Percentiles rank a stretch among this genome's conserved stretches.
Conservation (phyloP, 2,329 filamentous ascomycete genomes). For the Claviceps capensis region DNA sequence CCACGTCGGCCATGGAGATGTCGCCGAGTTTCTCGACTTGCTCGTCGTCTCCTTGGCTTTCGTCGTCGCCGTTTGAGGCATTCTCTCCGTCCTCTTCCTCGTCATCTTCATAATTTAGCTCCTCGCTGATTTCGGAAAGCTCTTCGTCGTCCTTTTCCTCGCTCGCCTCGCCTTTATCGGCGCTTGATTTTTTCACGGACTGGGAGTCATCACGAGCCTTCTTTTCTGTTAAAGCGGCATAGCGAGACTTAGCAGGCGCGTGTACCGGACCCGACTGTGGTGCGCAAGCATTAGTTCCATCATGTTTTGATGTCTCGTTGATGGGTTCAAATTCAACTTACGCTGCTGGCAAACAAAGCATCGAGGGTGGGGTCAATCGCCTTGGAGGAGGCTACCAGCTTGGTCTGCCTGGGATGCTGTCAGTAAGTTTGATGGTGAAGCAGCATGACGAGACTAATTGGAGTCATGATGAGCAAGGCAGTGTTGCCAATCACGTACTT, state of each 20-base stretch:
- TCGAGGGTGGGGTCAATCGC: slow-evolving; percentile 55
- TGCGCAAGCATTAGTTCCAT: neutral
- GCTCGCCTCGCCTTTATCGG: slow-evolving; percentile 15
- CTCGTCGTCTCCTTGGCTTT: slow-evolving; percentile 12
- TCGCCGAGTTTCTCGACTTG: slow-evolving; percentile 2
- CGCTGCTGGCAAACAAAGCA: slow-evolving; percentile 59
- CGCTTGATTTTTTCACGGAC: slow-evolving; percentile 10
- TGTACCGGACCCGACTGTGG: slow-evolving; percentile 37
- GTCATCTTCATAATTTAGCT: slow-evolving; percentile 12
- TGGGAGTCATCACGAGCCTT: slow-evolving; percentile 14
- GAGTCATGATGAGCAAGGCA: neutral
- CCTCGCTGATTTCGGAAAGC: slow-evolving; percentile 14
- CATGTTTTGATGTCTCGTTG: neutral
- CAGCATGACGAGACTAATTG: neutral
- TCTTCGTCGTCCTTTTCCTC: slow-evolving; percentile 18
- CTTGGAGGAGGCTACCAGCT: slow-evolving; percentile 32
- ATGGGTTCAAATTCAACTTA: slow-evolving; percentile 29
- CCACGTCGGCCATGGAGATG: slow-evolving; percentile 1
- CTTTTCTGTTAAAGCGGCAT: slow-evolving; percentile 23
- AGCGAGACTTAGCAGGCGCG: slow-evolving; percentile 30
- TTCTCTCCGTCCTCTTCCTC: slow-evolving; percentile 8
- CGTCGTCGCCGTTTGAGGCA: neutral
- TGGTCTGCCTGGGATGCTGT: slow-evolving; percentile 19
- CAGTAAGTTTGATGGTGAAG: slow-evolving; percentile 8
- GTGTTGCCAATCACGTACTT: slow-evolving; percentile 8